phyloP scores from a whole-genome alignment of 2,329 filamentous ascomycete genomes.

The Geoglossum cookeanum region DNA sequence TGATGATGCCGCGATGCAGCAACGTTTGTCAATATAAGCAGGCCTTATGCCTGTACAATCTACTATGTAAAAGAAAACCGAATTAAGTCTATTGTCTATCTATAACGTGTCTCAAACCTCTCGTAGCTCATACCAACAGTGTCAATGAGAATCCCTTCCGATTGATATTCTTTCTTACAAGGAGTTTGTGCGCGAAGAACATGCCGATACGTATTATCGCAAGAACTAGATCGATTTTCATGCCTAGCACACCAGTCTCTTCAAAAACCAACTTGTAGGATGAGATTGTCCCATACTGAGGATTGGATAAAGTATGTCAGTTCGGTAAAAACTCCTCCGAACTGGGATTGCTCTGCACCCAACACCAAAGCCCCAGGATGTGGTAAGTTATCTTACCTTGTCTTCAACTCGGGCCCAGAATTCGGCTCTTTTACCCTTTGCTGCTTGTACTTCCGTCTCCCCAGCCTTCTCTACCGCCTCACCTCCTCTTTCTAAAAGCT shows the following conservation, averaged over 20 bases:
- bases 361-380: neutral
- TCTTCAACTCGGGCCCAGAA: conserved; percentile 92
- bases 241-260: conserved; percentile 90
- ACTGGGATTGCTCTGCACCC: neutral
- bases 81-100: too few relatives aligned
- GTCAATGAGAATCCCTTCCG: conserved; percentile 85
- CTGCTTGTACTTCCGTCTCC: conserved; percentile 85
- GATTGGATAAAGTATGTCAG: neutral
- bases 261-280: conserved; percentile 87
- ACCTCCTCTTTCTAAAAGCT: conserved; percentile 64
- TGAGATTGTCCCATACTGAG: conserved; percentile 77
- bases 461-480: conserved; percentile 92
- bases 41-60: too few relatives aligned
- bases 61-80: too few relatives aligned
- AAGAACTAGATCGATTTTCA: conserved; percentile 91
- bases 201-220: conserved; percentile 90
- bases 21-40: too few relatives aligned
- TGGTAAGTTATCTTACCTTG: conserved; percentile 41
- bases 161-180: conserved; percentile 88
- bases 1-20: too few relatives aligned
- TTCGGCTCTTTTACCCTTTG: conserved; percentile 84
- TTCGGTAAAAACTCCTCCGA: neutral
- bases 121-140: too few relatives aligned
- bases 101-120: too few relatives aligned
- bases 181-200: conserved; percentile 84